phyloP scores from a whole-genome alignment of 1,284 basidiomycete species.

The Fomes fomentarius region DNA sequence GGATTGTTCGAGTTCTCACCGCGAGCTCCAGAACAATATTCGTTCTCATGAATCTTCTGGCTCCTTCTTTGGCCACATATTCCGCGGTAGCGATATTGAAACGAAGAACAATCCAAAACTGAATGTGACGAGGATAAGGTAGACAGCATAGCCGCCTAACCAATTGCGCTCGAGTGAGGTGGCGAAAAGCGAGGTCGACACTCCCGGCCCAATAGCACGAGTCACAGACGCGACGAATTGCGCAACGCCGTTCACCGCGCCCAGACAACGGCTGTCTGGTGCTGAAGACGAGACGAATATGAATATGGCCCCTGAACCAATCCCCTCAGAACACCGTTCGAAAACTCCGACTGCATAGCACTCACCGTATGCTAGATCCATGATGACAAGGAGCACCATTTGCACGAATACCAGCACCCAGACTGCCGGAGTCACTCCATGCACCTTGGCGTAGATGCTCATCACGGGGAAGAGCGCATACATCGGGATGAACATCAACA shows the following conservation, averaged over 20 bases:
- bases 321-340: no score
- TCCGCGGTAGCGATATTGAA: not conserved
- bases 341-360: no score
- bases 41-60: not conserved
- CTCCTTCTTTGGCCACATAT: not conserved
- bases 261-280: not conserved
- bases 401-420: slow-evolving; percentile 38
- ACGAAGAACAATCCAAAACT: not conserved
- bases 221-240: slow-evolving; percentile 43
- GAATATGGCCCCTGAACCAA: no score
- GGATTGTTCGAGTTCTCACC: no score
- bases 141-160: slow-evolving; percentile 37
- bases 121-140: slow-evolving; percentile 9
- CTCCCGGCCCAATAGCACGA: slow-evolving; percentile 75
- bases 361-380: slow-evolving; percentile 39
- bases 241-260: slow-evolving; percentile 40
- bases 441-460: slow-evolving; percentile 38
- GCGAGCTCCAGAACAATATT: no score
- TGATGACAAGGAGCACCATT: slow-evolving; percentile 31
- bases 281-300: slow-evolving; percentile 34
- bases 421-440: slow-evolving; percentile 28
- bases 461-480: slow-evolving; percentile 64
- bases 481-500: slow-evolving; percentile 52
- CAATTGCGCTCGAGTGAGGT: slow-evolving; percentile 55
- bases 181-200: slow-evolving; percentile 70